Evolutionary conservation across 805 yeast species (phyloP), one percentile per base, ranked within the genome.

Genomic region (Wickerhamiella musiphila): DNA sequence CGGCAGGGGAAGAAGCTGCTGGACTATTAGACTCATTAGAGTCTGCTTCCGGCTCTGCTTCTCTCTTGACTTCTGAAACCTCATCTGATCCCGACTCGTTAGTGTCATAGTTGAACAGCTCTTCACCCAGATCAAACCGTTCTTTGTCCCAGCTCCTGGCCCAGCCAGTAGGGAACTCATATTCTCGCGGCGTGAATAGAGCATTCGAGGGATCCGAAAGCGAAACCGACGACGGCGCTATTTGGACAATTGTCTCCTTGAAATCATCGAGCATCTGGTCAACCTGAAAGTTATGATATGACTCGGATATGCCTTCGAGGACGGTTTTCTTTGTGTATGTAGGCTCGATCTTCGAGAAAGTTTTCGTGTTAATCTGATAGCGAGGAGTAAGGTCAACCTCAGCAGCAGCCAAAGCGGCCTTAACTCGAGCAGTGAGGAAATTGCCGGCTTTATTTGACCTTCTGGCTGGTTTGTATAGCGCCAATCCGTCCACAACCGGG

Each of bases 361-460:
- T 18, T 43, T 72, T 73, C 23, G 63, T 49, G 37, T 59, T 64
- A 17, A 78, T 60, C 40, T 58, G 57, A 54, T 64, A 78, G 26
- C 61, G 49, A 9, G 73, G 66, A 4, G 56, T 46, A 10, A 66
- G 43, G 4, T 51, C 57, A 6, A 61, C 48, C 8, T 50, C 46
- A 22, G 53, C 51, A 5, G 45, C 42, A 14, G 42, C 39, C 18
- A 74, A 49, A 24, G 58, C 49, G 35, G 62, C 66, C 22, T 43
- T 40, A 16, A 74, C 52, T 40, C 70, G 73, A 14, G 13, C 27
- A 41, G 66, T 65, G 31, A 83, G 47, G 43, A 63, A 81, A 32
- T 57, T 60, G 8, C 95, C 94, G 1, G 82, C 78, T 43, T 73
- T 71, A 39, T 65, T 70, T 2, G 92, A 41, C 12, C 79, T 45